These are phyloP conservation scores for Suillus americanus DNA, from an alignment of 768 basidiomycete species.

Conservation along the genomic window DNA sequence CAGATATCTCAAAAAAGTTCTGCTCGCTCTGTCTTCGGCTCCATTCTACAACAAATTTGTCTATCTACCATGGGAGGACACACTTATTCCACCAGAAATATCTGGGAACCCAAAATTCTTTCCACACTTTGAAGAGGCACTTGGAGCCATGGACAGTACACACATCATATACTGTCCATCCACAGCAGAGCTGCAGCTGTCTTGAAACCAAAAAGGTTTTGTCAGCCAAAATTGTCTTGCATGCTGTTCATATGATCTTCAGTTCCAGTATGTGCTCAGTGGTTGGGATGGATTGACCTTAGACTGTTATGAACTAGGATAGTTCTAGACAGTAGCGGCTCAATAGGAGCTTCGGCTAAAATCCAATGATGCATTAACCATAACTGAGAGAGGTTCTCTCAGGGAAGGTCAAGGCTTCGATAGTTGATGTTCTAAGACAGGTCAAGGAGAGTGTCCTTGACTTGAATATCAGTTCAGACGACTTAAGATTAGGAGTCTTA, in stretches of 20 bases:
- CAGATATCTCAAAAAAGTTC: constrained; percentile 17
- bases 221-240: constrained; percentile 6
- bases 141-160: constrained; percentile 37
- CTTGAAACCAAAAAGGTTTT: constrained; percentile 22
- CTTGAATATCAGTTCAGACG: too few relatives aligned
- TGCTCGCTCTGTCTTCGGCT: background rate
- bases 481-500: too few relatives aligned
- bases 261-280: constrained; percentile 16
- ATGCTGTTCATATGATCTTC: constrained; percentile 16
- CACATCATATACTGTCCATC: constrained; percentile 25
- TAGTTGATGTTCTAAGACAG: too few relatives aligned
- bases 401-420: too few relatives aligned
- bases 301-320: too few relatives aligned
- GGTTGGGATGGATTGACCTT: constrained; percentile 19
- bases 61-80: background rate
- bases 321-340: too few relatives aligned
- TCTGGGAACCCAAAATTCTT: constrained; percentile 28
- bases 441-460: too few relatives aligned
- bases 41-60: background rate
- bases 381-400: too few relatives aligned
- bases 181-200: constrained; percentile 10
- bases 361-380: too few relatives aligned
- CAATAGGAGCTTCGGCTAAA: too few relatives aligned
- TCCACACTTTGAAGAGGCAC: constrained; percentile 32
- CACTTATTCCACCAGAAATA: constrained; percentile 25